These are phyloP conservation scores for Crucihimalaya himalaica DNA, from an alignment of 345 rosid genomes.

Conservation along the genomic window DNA sequence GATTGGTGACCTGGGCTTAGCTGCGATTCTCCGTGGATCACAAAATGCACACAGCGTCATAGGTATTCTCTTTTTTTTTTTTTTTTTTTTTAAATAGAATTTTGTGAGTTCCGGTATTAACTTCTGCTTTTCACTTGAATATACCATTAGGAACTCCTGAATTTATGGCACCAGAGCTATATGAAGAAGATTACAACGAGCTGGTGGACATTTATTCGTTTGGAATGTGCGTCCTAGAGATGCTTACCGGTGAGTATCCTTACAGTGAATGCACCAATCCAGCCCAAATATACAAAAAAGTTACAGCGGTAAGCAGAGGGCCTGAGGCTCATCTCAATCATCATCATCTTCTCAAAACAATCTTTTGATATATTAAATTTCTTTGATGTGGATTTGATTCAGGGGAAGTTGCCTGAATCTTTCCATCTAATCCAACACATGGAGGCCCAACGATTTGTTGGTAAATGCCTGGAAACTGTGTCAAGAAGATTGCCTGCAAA, in stretches of 20 bases:
- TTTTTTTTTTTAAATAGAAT: neutral
- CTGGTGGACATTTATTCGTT: constrained; percentile 91
- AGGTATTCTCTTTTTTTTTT: constrained; percentile 41
- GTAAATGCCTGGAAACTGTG: constrained; percentile 72
- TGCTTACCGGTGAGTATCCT: constrained; percentile 89
- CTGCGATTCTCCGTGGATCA: constrained; percentile 75
- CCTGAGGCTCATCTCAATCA: constrained; percentile 19
- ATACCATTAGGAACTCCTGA: constrained; percentile 82
- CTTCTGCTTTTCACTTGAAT: neutral
- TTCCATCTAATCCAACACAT: constrained; percentile 62
- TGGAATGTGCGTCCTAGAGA: constrained; percentile 93
- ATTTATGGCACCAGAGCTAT: constrained; percentile 97
- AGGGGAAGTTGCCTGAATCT: constrained; percentile 93
- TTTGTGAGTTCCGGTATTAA: constrained; percentile 6
- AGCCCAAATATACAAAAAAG: constrained; percentile 97
- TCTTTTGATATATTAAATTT: neutral
- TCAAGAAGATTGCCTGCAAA: constrained; percentile 76
- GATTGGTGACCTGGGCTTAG: constrained; percentile 93
- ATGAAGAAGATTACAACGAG: constrained; percentile 93
- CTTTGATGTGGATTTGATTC: constrained; percentile 21
- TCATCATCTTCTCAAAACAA: neutral
- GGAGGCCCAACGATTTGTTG: constrained; percentile 71
- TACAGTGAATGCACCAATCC: constrained; percentile 89
- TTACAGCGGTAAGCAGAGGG: constrained; percentile 63
- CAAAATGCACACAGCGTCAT: constrained; percentile 88